phyloP scores from a whole-genome alignment of 306 rosid species.

The Citrullus colocynthis region DNA sequence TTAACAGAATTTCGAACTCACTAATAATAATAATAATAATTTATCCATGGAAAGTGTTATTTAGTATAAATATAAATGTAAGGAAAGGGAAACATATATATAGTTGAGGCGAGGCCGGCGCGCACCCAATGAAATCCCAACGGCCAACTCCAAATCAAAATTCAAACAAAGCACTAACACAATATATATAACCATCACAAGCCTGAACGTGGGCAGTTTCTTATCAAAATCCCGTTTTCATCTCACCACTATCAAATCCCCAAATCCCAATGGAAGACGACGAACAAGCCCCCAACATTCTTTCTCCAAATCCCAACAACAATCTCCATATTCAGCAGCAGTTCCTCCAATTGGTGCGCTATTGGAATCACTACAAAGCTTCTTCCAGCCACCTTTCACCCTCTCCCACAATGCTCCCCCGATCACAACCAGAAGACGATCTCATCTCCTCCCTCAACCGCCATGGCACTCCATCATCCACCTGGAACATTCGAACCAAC shows the following conservation, averaged over 20 bases:
- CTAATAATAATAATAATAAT: too few species aligned
- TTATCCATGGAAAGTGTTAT: too few species aligned
- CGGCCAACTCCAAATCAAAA: not conserved
- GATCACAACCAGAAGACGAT: not conserved
- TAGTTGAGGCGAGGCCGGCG: too few species aligned
- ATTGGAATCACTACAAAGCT: not conserved
- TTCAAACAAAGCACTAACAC: not conserved
- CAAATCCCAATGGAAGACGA: not conserved
- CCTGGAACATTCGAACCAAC: not conserved
- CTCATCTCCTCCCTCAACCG: not conserved
- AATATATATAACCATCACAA: not conserved
- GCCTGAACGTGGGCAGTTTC: not conserved
- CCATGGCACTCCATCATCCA: not conserved
- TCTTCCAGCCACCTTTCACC: not conserved
- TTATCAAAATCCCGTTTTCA: not conserved
- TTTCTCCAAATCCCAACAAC: not conserved
- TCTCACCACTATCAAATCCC: not conserved
- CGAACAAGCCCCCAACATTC: not conserved
- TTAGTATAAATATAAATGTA: too few species aligned
- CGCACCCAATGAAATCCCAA: not conserved
- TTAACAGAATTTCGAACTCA: too few species aligned
- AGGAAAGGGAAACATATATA: too few species aligned
- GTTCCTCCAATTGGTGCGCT: not conserved
- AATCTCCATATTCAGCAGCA: not conserved
- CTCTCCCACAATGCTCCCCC: not conserved